Evolutionary conservation across 2,329 filamentous ascomycete species (phyloP).

Genomic region (Nemania diffusa): DNA sequence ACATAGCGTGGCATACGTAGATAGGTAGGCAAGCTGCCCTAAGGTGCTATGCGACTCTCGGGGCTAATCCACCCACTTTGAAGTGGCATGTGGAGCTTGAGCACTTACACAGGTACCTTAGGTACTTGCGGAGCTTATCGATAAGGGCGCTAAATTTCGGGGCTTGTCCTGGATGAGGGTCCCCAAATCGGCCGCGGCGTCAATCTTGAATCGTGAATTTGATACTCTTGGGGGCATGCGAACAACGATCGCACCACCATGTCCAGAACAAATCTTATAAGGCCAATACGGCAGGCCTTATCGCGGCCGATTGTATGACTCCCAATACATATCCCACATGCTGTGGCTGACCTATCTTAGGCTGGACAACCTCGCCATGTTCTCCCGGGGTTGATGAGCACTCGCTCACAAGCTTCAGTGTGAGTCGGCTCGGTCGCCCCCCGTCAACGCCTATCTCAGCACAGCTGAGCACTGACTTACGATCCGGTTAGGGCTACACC

Average conservation of each 20-base stretch:
- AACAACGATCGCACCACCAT: conserved; percentile 43
- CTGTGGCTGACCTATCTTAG: conserved; percentile 41
- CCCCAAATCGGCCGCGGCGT: conserved; percentile 28
- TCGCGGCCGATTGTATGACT: conserved; percentile 46
- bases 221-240: conserved; percentile 33
- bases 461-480: conserved; percentile 23
- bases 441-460: neutral
- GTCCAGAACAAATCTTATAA: conserved; percentile 45
- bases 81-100: too few species aligned
- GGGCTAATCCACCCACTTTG: too few species aligned
- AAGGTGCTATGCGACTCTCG: neutral
- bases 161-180: conserved; percentile 18
- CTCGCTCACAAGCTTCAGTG: conserved; percentile 45
- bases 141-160: conserved; percentile 44
- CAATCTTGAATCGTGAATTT: conserved; percentile 38
- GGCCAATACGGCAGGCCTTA: conserved; percentile 47
- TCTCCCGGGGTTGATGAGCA: conserved; percentile 38
- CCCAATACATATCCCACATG: neutral
- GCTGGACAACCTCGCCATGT: conserved; percentile 43
- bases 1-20: neutral
- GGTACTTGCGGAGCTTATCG: conserved; percentile 39
- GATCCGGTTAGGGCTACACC: conserved; percentile 29
- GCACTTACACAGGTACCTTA: neutral
- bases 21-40: too few species aligned
- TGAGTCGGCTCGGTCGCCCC: conserved; percentile 31